These are phyloP conservation scores for Macrotyloma uniflorum DNA, from an alignment of 306 rosid species.

Conservation along the genomic window DNA sequence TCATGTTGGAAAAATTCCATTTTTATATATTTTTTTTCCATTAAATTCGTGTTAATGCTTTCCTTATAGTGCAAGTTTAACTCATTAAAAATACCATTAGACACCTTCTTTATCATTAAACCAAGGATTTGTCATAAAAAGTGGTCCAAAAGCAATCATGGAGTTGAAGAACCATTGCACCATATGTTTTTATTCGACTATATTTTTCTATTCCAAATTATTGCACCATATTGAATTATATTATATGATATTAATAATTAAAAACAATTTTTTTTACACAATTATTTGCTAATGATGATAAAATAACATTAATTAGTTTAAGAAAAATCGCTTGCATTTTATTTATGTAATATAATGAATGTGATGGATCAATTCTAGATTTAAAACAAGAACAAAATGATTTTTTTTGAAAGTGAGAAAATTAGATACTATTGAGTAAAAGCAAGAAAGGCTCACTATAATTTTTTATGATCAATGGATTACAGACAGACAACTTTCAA, in stretches of 20 bases:
- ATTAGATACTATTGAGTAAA: no score
- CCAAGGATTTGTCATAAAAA: conserved; percentile 27
- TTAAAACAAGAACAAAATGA: neutral
- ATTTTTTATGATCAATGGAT: no score
- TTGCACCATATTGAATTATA: neutral
- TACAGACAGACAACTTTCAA: no score
- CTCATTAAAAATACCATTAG: neutral
- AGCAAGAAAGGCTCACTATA: no score
- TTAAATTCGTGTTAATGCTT: conserved; percentile 7
- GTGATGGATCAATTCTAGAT: neutral
- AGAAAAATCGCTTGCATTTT: neutral
- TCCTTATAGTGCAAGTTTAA: conserved; percentile 20
- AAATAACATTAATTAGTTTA: neutral
- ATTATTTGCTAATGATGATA: neutral
- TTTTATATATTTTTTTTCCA: neutral
- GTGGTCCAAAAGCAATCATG: conserved; percentile 33
- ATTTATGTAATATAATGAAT: neutral
- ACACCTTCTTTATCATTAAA: conserved; percentile 38
- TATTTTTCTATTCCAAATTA: neutral
- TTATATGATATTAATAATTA: neutral
- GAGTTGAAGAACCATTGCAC: conserved; percentile 6
- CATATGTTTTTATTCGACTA: neutral
- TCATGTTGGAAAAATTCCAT: neutral
- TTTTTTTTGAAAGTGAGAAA: no score
- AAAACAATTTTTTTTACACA: neutral